These are phyloP conservation scores for Venturia oleaginea DNA, from an alignment of 2,329 filamentous ascomycete species.

Conservation along the genomic window DNA sequence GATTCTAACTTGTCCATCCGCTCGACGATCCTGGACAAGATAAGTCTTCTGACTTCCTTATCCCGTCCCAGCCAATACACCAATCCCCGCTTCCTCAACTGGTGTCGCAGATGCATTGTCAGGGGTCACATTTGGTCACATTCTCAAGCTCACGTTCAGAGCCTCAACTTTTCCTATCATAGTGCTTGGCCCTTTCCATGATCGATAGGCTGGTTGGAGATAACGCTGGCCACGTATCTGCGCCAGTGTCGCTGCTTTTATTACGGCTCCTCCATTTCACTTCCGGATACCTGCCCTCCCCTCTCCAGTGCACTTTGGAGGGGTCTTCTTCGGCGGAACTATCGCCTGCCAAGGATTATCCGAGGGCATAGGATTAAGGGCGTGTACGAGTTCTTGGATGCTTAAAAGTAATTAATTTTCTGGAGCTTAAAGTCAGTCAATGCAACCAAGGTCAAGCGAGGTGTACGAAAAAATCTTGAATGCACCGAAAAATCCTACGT, in stretches of 20 bases:
- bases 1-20: not conserved
- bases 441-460: too few species aligned
- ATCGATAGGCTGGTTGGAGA: not conserved
- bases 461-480: too few species aligned
- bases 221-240: not conserved
- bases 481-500: too few species aligned
- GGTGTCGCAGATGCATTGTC: not conserved
- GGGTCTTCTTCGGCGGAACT: too few species aligned
- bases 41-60: slow-evolving; percentile 3
- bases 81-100: not conserved
- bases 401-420: too few species aligned
- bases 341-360: too few species aligned
- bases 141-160: not conserved
- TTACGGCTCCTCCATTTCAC: not conserved
- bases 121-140: not conserved
- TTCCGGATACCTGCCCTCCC: too few species aligned
- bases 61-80: not conserved
- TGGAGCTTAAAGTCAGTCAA: too few species aligned
- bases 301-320: too few species aligned
- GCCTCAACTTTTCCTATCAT: not conserved
- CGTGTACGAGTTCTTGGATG: too few species aligned
- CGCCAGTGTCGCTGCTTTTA: not conserved
- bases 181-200: not conserved
- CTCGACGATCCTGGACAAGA: not conserved
- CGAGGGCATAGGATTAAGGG: too few species aligned